phyloP scores from a whole-genome alignment of 1,284 basidiomycete species.

The Tilletia walkeri region DNA sequence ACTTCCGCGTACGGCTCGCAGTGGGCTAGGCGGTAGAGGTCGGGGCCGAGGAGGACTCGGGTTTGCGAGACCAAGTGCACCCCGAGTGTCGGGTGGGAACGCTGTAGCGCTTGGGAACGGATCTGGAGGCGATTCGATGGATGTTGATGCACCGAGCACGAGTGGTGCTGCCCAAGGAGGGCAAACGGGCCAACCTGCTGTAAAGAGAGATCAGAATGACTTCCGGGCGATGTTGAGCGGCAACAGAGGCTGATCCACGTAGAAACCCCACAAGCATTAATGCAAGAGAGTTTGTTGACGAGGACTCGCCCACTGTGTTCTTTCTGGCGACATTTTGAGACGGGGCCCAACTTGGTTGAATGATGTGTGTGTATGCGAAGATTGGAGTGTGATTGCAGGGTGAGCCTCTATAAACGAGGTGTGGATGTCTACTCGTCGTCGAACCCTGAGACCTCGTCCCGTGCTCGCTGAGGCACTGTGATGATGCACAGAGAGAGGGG shows the following conservation, averaged over 20 bases:
- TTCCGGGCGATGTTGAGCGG: slow-evolving; percentile 5
- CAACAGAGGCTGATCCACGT: background rate
- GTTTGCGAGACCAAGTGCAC: slow-evolving; percentile 5
- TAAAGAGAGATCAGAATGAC: slow-evolving; percentile 3
- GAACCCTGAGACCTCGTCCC: slow-evolving; percentile 43
- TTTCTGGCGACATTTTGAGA: too few species aligned
- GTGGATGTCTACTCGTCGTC: slow-evolving; percentile 35
- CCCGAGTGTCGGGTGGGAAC: background rate
- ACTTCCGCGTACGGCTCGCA: background rate
- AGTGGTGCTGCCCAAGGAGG: slow-evolving; percentile 32
- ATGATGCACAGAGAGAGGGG: background rate
- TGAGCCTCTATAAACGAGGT: too few species aligned
- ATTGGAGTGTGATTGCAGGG: too few species aligned
- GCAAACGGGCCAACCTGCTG: background rate
- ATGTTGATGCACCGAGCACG: slow-evolving; percentile 49
- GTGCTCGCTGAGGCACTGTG: slow-evolving; percentile 46
- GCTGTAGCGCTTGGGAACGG: too few species aligned
- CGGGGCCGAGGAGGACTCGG: slow-evolving; percentile 2
- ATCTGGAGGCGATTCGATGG: slow-evolving; percentile 17
- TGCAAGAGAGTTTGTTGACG: too few species aligned
- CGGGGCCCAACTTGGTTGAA: too few species aligned
- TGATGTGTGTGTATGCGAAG: too few species aligned
- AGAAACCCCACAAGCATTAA: too few species aligned
- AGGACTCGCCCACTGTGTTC: too few species aligned
- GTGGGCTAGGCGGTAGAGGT: background rate